Evolutionary conservation across 2,329 filamentous ascomycete genomes (phyloP), one percentile per base, ranked within the genome.

Genomic region (Didymella sp.): DNA sequence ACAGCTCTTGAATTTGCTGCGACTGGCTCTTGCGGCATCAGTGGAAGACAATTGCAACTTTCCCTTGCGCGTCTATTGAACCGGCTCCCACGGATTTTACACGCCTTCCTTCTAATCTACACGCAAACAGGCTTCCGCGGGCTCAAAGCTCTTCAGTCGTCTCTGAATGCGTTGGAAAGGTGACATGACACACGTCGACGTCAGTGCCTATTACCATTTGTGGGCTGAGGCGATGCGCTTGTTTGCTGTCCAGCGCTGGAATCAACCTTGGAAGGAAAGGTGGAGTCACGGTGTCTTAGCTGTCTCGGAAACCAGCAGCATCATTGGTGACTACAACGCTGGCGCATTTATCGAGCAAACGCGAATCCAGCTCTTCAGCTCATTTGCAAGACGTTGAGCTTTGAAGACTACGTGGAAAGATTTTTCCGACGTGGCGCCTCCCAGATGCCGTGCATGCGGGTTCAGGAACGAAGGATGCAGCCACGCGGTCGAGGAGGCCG

Each of bases 341-440:
- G 38, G 24, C 40, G 25, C 28, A 40, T 17, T 24, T 19, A n/a
- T 17, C 15, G 35, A 27, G 8, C 8, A 15, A 31, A 30, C 6
- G 12, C 6, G 13, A n/a, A 7, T 37, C 15, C 4, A 13, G 13
- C 9, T 13, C 17, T 8, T 41, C 21, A n/a, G n/a, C n/a, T n/a
- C n/a, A n/a, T n/a, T n/a, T n/a, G 37, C 12, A 22, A 12, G 13
- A 13, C 12, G 9, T 31, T 24, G 17, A 21, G 2, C 4, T 25
- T 27, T 21, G 5, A 9, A 13, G 1, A 12, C n/a, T 37, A 27
- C 11, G 54, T 48, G 30, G 15, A 15, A 35, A 9, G 54, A 57
- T 57, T 44, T 57, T 25, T 42, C 54, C 54, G 54, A 56, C 35
- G 25, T 48, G 30, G 37, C 31, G 54, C 44, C 54, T 37, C 28